Conservation (phyloP, 345 rosid species). For the Camelina hispida region DNA sequence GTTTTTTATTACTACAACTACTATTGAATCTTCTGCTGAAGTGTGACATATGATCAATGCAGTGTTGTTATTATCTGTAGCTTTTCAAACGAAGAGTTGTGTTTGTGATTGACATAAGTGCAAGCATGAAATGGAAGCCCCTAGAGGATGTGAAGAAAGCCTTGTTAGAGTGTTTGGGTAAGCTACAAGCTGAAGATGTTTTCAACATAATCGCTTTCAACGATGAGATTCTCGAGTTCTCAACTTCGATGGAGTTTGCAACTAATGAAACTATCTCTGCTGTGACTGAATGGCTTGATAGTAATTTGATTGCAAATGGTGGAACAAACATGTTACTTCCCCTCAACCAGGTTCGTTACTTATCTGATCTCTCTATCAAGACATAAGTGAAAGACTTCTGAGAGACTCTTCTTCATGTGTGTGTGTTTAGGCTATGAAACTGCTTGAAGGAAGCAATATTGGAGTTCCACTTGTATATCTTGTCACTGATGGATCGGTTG, state of each 20-base stretch:
- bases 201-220: constrained; percentile 90
- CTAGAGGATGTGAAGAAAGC: constrained; percentile 71
- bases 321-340: constrained; percentile 78
- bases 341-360: constrained; percentile 59
- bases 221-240: constrained; percentile 62
- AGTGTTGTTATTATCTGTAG: constrained; percentile 42
- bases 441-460: constrained; percentile 59
- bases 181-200: constrained; percentile 68
- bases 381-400: constrained; percentile 31
- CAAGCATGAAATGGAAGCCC: constrained; percentile 79
- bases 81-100: constrained; percentile 73
- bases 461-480: constrained; percentile 80
- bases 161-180: constrained; percentile 53
- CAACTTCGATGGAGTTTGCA: constrained; percentile 71
- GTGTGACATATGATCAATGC: not conserved
- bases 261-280: constrained; percentile 54
- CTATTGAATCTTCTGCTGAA: not conserved
- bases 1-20: constrained; percentile 33
- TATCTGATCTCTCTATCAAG: not conserved
- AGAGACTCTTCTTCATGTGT: constrained; percentile 18
- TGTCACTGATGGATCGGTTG: constrained; percentile 88
- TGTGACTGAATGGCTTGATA: constrained; percentile 70
- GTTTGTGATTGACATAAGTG: constrained; percentile 79
- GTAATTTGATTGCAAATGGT: constrained; percentile 59
- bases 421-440: constrained; percentile 69